Base-by-base conservation (phyloP, 1,284 basidiomycete species). In the Cystobasidiaceae sp. region DNA sequence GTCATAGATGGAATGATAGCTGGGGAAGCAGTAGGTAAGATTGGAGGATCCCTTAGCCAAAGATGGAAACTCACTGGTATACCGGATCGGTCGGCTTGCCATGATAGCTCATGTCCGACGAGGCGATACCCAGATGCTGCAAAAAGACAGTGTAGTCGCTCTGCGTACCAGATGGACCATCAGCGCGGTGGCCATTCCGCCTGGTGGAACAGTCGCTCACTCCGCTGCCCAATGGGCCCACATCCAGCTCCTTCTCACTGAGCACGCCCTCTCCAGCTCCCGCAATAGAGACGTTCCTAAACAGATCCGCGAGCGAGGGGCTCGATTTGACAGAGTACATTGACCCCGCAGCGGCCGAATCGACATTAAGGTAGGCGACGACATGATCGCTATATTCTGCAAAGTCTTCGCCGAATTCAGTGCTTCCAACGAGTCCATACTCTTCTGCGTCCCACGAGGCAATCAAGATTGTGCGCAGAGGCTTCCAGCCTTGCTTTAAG, bases 281-380 rank as follows among this genome's bases (percentile, higher is more conserved):
- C 56, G 78, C 73, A 17, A 72, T 77, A 0, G 90, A 90, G 1
- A 83, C 83, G 46, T 81, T 74, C 50, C 82, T 82, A 55, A 96
- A 80, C 21, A 94, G 78, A 69, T 86, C 83, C 0, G 88, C 86
- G 2, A 97, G 83, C 0, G 89, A 91, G 19, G 91, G 89, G 0
- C 86, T 88, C 3, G 79, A 85, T 33, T 71, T 59, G 28, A 81
- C 80, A 11, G 69, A 62, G 76, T 86, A 89, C 25, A 78, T 78
- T 9, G 86, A 85, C 15, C 93, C 93, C 17, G 81, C 68, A 0
- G 86, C 85, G 0, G 89, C 86, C 3, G 81, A 86, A 59, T 78
- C 88, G 27, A 89, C 80, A 75, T 97, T 97, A 68, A 94, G 78
- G 75, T 97, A 97, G 5, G 88, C 83, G n/a, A 90, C 90, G 41